Conservation (phyloP, 345 rosid species). For the Adansonia digitata region DNA sequence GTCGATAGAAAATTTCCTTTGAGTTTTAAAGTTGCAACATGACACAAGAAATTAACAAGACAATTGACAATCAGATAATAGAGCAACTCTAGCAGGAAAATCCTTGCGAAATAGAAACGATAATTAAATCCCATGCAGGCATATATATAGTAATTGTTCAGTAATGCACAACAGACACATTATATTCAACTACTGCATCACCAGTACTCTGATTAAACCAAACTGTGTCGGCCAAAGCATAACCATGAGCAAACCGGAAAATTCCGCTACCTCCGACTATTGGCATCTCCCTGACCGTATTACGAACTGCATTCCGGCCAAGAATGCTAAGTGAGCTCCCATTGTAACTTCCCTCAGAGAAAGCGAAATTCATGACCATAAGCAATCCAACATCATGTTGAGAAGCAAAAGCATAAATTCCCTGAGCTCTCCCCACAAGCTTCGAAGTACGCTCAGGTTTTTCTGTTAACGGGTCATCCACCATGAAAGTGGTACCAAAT, state of each 20-base stretch:
- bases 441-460: constrained; percentile 18
- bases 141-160: background rate
- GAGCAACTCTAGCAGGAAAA: background rate
- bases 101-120: too few relatives aligned
- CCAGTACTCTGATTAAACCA: background rate
- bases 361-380: constrained; percentile 28
- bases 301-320: constrained; percentile 7
- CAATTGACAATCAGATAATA: too few relatives aligned
- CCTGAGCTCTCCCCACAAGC: constrained; percentile 28
- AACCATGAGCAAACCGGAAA: constrained; percentile 29
- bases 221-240: constrained; percentile 23
- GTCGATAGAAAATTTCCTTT: too few relatives aligned
- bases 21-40: background rate
- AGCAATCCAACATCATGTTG: constrained; percentile 18
- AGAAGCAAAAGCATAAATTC: constrained; percentile 23
- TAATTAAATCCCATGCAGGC: background rate
- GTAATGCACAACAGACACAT: constrained; percentile 19
- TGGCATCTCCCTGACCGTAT: constrained; percentile 25
- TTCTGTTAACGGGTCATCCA: constrained; percentile 25
- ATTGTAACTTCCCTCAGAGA: constrained; percentile 23
- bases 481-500: constrained; percentile 21
- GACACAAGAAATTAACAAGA: background rate
- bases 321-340: constrained; percentile 23
- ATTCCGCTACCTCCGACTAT: constrained; percentile 32
- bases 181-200: constrained; percentile 26